These are phyloP conservation scores for Hyphopichia burtonii DNA, from an alignment of 1,139 yeast species.

Conservation along the genomic window DNA sequence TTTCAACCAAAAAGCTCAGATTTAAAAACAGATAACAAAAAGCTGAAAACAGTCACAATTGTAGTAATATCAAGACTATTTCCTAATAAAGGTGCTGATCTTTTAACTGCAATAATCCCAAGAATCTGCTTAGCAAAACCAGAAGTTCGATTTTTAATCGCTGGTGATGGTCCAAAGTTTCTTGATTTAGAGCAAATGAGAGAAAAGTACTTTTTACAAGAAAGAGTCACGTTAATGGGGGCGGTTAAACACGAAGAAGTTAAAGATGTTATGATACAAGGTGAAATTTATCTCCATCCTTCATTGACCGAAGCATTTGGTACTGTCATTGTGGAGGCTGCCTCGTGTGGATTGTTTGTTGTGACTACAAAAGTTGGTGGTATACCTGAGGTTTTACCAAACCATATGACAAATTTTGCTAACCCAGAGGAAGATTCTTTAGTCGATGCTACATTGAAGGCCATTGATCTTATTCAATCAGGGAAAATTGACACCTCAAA, in stretches of 20 bases:
- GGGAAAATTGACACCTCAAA: slow-evolving; percentile 65
- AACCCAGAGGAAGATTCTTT: slow-evolving; percentile 79
- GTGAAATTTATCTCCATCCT: slow-evolving; percentile 92
- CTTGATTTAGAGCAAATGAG: slow-evolving; percentile 94
- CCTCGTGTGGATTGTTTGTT: slow-evolving; percentile 89
- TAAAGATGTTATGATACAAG: slow-evolving; percentile 87
- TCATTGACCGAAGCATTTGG: slow-evolving; percentile 98
- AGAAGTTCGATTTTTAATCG: slow-evolving; percentile 76
- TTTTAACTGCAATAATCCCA: slow-evolving; percentile 84
- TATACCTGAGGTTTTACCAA: slow-evolving; percentile 92
- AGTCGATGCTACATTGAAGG: slow-evolving; percentile 65
- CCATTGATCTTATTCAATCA: slow-evolving; percentile 56
- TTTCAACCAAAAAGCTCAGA: slow-evolving; percentile 65
- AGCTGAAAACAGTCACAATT: slow-evolving; percentile 55
- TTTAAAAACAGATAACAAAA: not conserved
- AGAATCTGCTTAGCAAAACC: slow-evolving; percentile 65
- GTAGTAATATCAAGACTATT: slow-evolving; percentile 89
- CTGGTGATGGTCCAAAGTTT: slow-evolving; percentile 97
- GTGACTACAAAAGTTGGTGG: slow-evolving; percentile 98
- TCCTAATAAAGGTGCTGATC: slow-evolving; percentile 96
- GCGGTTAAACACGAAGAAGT: slow-evolving; percentile 91
- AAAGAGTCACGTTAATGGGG: slow-evolving; percentile 82
- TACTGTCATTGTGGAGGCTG: slow-evolving; percentile 95
- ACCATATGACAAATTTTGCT: slow-evolving; percentile 91
- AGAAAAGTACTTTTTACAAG: slow-evolving; percentile 82